Evolutionary conservation across 768 basidiomycete species (phyloP).

Genomic region (Russula abietina): DNA sequence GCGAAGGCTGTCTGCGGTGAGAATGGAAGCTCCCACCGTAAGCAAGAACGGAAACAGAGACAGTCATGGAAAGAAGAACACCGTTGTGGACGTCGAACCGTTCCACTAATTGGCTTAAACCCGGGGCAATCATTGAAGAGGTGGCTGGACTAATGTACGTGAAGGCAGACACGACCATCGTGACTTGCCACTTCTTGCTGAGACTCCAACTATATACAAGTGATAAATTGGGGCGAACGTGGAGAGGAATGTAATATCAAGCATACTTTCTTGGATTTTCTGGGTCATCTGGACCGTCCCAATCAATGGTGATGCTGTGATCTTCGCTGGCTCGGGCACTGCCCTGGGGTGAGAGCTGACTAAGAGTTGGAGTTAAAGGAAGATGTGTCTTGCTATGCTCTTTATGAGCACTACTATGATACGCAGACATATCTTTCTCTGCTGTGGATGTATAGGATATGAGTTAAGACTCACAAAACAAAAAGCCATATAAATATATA

Average conservation of each 20-base stretch:
- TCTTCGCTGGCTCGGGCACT: background rate
- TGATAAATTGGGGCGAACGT: too few species aligned
- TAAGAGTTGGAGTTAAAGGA: background rate
- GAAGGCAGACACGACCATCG: too few species aligned
- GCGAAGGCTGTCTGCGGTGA: too few species aligned
- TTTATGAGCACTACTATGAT: background rate
- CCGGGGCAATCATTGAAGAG: too few species aligned
- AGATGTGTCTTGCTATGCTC: background rate
- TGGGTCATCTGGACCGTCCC: slow-evolving; percentile 22
- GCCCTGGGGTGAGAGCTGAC: background rate
- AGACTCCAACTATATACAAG: too few species aligned
- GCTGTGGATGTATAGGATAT: background rate
- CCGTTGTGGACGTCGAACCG: slow-evolving; percentile 50
- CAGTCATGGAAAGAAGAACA: slow-evolving; percentile 47
- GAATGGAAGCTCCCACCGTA: too few species aligned
- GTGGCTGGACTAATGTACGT: too few species aligned
- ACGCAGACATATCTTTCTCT: background rate
- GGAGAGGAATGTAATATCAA: too few species aligned
- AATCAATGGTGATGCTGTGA: slow-evolving; percentile 12
- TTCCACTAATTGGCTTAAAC: slow-evolving; percentile 45
- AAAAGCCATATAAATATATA: background rate
- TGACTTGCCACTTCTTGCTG: too few species aligned
- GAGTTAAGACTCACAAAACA: background rate
- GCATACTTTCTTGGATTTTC: too few species aligned
- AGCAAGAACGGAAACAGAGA: too few species aligned